phyloP scores from a whole-genome alignment of 108 stramenopile species.

The Pseudonitzschia multistriata region DNA sequence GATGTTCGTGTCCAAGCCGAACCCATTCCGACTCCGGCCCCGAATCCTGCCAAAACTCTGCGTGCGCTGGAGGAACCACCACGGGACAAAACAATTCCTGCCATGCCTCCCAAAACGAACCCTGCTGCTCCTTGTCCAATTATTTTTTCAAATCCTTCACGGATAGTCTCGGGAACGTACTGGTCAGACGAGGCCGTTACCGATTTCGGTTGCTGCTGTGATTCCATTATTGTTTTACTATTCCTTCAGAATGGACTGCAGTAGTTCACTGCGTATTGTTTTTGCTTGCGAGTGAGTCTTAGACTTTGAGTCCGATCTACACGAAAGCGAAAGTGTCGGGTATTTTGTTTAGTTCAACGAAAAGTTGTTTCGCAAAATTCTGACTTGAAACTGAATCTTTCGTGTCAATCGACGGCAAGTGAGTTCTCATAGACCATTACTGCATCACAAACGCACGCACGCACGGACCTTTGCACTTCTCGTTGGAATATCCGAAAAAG shows the following conservation, averaged over 20 bases:
- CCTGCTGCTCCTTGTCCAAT: slow-evolving; percentile 37
- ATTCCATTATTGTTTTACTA: background rate
- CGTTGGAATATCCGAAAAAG: no score
- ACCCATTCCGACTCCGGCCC: slow-evolving; percentile 63
- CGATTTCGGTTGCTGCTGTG: background rate
- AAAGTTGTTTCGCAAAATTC: background rate
- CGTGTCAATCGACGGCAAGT: background rate
- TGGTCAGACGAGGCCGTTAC: slow-evolving; percentile 32
- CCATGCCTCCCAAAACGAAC: slow-evolving; percentile 48
- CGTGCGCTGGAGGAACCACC: slow-evolving; percentile 46
- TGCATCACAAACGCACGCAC: background rate
- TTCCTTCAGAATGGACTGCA: no score
- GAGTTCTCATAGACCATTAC: background rate
- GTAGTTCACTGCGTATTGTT: no score
- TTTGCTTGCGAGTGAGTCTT: no score
- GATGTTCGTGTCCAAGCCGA: slow-evolving; percentile 56
- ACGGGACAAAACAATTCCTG: slow-evolving; percentile 58
- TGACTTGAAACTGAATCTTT: background rate
- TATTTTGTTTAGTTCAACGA: background rate
- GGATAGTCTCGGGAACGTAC: slow-evolving; percentile 39
- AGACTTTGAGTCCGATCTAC: no score
- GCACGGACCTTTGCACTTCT: background rate
- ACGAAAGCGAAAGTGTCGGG: background rate
- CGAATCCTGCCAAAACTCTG: slow-evolving; percentile 53
- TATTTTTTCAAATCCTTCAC: slow-evolving; percentile 47